Conservation (phyloP, 306 rosid species). For the Malus sieversii region DNA sequence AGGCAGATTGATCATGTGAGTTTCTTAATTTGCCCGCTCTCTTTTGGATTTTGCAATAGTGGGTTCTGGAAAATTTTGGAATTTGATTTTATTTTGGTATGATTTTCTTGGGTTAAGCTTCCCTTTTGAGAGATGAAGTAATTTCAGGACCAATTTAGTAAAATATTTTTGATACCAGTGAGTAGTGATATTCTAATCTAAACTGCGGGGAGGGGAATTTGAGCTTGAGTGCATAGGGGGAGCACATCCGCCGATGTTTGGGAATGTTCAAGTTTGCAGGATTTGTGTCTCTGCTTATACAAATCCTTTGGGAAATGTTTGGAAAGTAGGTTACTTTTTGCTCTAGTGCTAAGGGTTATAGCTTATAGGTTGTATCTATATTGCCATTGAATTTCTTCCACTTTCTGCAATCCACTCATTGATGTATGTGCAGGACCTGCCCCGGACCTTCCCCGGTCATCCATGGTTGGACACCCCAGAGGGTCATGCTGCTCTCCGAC, state of each 20-base stretch:
- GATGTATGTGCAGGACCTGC: conserved; percentile 60
- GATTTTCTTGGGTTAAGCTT: background rate
- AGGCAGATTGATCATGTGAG: conserved; percentile 97
- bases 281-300: background rate
- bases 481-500: conserved; percentile 91
- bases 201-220: too few relatives aligned
- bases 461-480: conserved; percentile 95
- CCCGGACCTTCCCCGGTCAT: conserved; percentile 96
- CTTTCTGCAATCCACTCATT: background rate
- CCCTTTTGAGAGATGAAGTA: background rate
- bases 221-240: too few relatives aligned
- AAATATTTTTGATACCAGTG: background rate
- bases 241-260: background rate
- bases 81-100: background rate
- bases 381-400: background rate
- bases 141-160: background rate
- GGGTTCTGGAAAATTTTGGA: background rate
- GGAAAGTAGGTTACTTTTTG: background rate
- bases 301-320: background rate
- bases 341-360: background rate
- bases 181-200: background rate
- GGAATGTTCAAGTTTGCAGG: background rate
- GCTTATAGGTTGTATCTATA: background rate
- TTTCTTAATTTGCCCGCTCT: background rate
- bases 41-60: background rate